Conservation (phyloP, 164 flowering plant species). For the Tetracentron sinense region DNA sequence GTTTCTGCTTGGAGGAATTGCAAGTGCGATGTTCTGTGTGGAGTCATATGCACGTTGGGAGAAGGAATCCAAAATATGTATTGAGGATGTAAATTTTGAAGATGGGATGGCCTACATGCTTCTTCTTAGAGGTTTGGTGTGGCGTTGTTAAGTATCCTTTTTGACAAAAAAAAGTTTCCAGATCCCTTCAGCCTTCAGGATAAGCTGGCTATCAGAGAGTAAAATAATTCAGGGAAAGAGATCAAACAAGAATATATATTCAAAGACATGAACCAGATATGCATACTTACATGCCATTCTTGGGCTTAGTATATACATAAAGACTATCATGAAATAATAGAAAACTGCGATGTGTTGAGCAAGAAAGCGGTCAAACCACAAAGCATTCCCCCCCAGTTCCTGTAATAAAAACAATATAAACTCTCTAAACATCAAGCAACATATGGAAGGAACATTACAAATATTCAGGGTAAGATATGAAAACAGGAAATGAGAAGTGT, state of each 20-base stretch:
- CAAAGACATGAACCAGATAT: too few species aligned
- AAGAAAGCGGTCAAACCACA: conserved; percentile 97
- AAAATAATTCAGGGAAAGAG: not conserved
- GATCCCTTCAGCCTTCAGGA: too few species aligned
- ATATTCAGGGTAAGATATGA: not conserved
- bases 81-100: too few species aligned
- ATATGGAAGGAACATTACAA: not conserved
- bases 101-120: not conserved
- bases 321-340: conserved; percentile 81
- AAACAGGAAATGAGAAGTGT: not conserved
- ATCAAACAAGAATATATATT: not conserved
- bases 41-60: too few species aligned
- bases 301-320: conserved; percentile 90
- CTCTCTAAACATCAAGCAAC: too few species aligned
- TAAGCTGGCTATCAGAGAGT: not conserved
- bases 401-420: conserved; percentile 31
- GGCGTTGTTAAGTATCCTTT: too few species aligned
- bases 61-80: too few species aligned
- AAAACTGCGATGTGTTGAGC: conserved; percentile 85
- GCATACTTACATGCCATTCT: conserved; percentile 98
- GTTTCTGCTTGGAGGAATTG: too few species aligned
- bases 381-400: conserved; percentile 91
- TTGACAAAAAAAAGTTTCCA: too few species aligned
- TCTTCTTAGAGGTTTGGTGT: too few species aligned
- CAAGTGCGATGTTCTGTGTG: too few species aligned